Percentiles rank a stretch among this genome's conserved stretches.
Conservation (phyloP, 2,329 filamentous ascomycete genomes). For the Madurella fahalii region DNA sequence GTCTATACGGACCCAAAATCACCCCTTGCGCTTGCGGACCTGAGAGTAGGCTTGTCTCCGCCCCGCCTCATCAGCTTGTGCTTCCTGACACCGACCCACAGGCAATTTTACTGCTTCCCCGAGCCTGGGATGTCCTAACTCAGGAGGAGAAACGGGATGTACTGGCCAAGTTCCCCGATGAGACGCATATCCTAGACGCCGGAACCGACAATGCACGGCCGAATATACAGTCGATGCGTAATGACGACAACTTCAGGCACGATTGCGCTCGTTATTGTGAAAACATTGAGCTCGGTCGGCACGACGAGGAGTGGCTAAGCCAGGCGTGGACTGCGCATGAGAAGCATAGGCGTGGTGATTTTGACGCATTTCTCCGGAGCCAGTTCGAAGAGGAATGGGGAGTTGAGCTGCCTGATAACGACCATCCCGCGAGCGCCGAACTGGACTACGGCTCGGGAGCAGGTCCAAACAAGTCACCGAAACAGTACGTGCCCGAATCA, state of each 20-base stretch:
- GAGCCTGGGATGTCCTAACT: conserved; percentile 37
- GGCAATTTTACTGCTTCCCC: conserved; percentile 36
- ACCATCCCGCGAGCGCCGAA: conserved; percentile 21
- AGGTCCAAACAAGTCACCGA: not conserved
- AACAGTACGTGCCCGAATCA: not conserved
- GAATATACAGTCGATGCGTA: conserved; percentile 34
- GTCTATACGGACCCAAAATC: conserved; percentile 36
- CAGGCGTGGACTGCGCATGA: conserved; percentile 50
- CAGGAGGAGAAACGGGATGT: conserved; percentile 33
- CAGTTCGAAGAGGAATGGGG: conserved; percentile 49
- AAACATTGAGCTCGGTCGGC: conserved; percentile 44
- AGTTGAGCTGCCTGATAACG: conserved; percentile 36
- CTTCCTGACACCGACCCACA: conserved; percentile 18
- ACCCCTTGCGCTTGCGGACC: conserved; percentile 33
- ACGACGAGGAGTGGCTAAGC: conserved; percentile 50
- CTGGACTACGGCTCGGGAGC: not conserved
- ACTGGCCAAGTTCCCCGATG: conserved; percentile 36
- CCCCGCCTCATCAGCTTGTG: not conserved
- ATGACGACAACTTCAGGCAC: conserved; percentile 41
- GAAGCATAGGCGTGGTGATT: conserved; percentile 45
- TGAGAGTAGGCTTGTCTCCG: conserved; percentile 5
- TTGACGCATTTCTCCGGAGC: conserved; percentile 43
- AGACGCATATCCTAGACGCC: conserved; percentile 29
- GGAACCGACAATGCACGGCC: conserved; percentile 34
- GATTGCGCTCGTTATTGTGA: conserved; percentile 41